Percentiles rank a stretch among this genome's conserved stretches.
These are phyloP conservation scores for Blastobotrys illinoisensis DNA, from an alignment of 1,139 yeast genomes.

Conservation along the genomic window DNA sequence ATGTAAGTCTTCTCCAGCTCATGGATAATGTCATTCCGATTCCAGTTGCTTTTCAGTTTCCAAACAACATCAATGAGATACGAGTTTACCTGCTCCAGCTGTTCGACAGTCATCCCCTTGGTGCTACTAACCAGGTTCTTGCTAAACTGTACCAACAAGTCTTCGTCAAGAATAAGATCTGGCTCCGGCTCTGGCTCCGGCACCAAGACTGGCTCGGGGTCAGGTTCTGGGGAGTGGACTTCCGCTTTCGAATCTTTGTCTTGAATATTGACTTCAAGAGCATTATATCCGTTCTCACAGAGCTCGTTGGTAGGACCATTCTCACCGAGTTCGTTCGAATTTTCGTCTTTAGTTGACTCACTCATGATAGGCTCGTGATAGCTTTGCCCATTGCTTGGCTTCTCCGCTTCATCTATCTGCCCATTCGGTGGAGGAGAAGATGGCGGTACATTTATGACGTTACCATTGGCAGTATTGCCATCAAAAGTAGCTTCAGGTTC, in stretches of 20 bases:
- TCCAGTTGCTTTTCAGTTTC: slow-evolving; percentile 62
- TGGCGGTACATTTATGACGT: not conserved
- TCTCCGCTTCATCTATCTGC: not conserved
- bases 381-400: not conserved
- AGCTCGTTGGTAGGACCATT: not conserved
- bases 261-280: too few species aligned
- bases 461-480: not conserved
- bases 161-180: slow-evolving; percentile 21
- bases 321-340: not conserved
- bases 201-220: slow-evolving; percentile 6
- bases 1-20: slow-evolving; percentile 17
- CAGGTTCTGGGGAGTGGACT: not conserved
- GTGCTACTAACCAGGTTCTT: slow-evolving; percentile 39
- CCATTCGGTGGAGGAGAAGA: not conserved
- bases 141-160: slow-evolving; percentile 34
- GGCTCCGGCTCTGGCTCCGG: slow-evolving; percentile 14
- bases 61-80: slow-evolving; percentile 69
- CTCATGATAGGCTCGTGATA: not conserved
- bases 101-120: slow-evolving; percentile 54
- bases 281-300: too few species aligned
- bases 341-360: not conserved
- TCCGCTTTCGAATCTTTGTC: too few species aligned
- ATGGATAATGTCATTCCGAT: slow-evolving; percentile 42
- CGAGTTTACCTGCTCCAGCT: slow-evolving; percentile 69
- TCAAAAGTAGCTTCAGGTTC: not conserved